Base-by-base conservation (phyloP, 805 yeast species). In the Ogataea polymorpha region DNA sequence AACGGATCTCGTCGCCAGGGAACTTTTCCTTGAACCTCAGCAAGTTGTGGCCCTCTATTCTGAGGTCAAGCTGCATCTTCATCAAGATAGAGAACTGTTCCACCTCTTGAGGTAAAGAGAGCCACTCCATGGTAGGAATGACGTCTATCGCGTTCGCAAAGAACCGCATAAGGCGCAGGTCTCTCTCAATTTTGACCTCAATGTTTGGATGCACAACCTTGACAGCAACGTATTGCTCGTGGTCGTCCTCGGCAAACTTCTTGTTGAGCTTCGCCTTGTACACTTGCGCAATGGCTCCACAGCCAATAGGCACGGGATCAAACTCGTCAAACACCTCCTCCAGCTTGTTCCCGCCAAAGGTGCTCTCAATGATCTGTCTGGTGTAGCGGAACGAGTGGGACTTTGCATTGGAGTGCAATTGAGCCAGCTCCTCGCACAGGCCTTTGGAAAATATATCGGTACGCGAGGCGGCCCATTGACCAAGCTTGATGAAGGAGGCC, bases 381-480 rank as follows among this genome's bases (percentile, higher is more conserved):
- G 98, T 88, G 35, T 72, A 71, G 1, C 56, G 50, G 23, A 86
- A 61, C 0, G 84, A 66, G 66, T 93, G 99, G 5, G 82, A 73
- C 43, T 75, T 78, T 8, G 89, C 91, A 56, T 87, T 78, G 5
- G 96, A 86, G 61, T 93, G 99, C 41, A 93, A 66, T 17, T 74
- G 66, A 8, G 86, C 77, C 51, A 93, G 65, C 55, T 86, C 89
- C 16, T 77, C 75, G 60, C 98, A 91, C 62, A 91, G 65, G 29
- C 75, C 86, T 34, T 66, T 68, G 3, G 96, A 83, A 65, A 93
- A 91, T 24, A 93, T 83, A 63, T 93, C 99, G 0, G 95, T 86
- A 62, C 99, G 76, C 9, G 96, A 85, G 2, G 97, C 97, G 0
- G 99, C 99, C 99, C 99, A 93, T 67, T 93, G 99, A 3, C 98